Base-by-base conservation (phyloP, 352 stramenopile species). In the Pythium sukuiense region DNA sequence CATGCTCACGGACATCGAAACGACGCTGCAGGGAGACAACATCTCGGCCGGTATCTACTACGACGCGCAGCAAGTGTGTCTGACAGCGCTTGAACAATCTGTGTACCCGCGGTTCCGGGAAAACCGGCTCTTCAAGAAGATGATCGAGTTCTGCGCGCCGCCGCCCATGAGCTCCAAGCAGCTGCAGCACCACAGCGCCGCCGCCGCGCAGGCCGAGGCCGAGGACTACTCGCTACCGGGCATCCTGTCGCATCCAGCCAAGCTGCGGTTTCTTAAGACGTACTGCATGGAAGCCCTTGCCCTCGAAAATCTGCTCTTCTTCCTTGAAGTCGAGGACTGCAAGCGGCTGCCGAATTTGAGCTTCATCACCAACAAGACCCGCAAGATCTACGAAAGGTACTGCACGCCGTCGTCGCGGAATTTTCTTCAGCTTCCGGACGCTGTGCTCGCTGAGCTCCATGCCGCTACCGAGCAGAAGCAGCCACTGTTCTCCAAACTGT, bases 291-390 rank as follows among this genome's bases (percentile, higher is more conserved):
- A 94, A 54, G 85, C 85, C 20, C 59, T 94, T 4, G 78, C 81
- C n/a, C 61, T 92, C 26, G 86, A 94, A 64, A 94, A 94, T 46
- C 55, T 94, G 52, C 80, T 94, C 43, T 94, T 94, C 63, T 92
- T 92, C 65, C 62, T 94, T 9, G 86, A 94, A 41, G 86, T 94
- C 11, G 86, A 94, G 54, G 86, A 94, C 66, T 92, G 83, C 72
- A 94, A 94, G 62, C 82, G 86, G 0, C 58, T 94, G 43, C 86
- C 86, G 1, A 94, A 94, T 59, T 67, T 92, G 33, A 90, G 80
- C 46, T 94, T 92, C 61, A 88, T 94, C 56, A 72, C 84, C 24
- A 89, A 85, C 61, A 89, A 88, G 48, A 88, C 86, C 2, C 77
- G 81, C 20, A 88, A 85, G 64, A 83, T 94, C 45, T 92, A 92